These are phyloP conservation scores for Calocera viscosa DNA, from an alignment of 768 basidiomycete genomes.

Conservation along the genomic window DNA sequence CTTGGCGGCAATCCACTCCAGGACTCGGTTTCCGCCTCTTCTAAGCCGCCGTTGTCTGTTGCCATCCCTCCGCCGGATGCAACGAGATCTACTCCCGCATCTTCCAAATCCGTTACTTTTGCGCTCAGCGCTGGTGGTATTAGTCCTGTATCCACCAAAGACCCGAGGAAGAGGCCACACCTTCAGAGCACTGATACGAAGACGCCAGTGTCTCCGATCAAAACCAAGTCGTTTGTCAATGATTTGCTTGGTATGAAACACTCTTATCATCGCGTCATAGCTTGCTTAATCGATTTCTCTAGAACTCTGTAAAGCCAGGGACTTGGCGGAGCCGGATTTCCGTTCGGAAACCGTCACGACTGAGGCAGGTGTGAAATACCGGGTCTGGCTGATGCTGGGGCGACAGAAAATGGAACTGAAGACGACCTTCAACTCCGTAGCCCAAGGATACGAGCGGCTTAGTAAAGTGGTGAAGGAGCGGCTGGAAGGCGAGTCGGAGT, in stretches of 20 bases:
- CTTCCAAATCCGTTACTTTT: not conserved
- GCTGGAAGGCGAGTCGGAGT: slow-evolving; percentile 15
- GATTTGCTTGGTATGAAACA: slow-evolving; percentile 8
- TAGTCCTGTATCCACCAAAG: not conserved
- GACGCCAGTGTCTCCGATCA: not conserved
- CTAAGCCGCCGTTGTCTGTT: not conserved
- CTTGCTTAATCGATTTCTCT: not conserved
- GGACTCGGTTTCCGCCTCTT: not conserved
- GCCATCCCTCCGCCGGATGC: not conserved
- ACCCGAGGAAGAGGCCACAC: not conserved
- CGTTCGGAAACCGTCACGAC: not conserved
- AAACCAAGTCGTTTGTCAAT: slow-evolving; percentile 1
- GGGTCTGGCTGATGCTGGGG: slow-evolving; percentile 11
- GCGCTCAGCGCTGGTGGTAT: not conserved
- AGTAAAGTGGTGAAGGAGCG: slow-evolving; percentile 36
- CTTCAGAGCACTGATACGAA: not conserved
- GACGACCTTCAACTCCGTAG: slow-evolving; percentile 20
- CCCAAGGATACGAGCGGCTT: slow-evolving; percentile 34
- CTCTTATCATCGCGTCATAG: not conserved
- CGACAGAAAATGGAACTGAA: slow-evolving; percentile 8
- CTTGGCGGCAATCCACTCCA: not conserved
- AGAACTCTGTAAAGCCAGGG: slow-evolving; percentile 7
- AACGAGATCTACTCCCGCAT: not conserved
- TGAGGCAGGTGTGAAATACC: slow-evolving; percentile 6
- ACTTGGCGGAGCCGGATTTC: not conserved